Conservation (phyloP, 2,329 filamentous ascomycete species). For the Talaromyces funiculosus region DNA sequence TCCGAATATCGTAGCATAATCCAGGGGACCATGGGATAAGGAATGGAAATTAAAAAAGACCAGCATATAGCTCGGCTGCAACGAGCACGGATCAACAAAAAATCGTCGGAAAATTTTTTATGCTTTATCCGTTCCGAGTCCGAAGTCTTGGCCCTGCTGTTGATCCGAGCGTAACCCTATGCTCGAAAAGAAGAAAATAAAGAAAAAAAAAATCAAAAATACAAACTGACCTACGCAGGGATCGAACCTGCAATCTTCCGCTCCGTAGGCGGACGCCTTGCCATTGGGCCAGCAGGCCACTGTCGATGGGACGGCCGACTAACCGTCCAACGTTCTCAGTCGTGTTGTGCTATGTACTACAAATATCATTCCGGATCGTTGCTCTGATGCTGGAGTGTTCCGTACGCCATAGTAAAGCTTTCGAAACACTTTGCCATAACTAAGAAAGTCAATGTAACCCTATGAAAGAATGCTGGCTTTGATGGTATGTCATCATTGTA, state of each 20-base stretch:
- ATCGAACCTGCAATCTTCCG: slow-evolving; percentile 13
- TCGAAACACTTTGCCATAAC: no score
- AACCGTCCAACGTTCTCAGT: background rate
- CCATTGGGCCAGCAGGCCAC: slow-evolving; percentile 12
- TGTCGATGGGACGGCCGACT: background rate
- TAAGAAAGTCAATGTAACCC: background rate
- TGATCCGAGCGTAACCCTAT: no score
- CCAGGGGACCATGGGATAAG: no score
- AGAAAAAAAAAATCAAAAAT: background rate
- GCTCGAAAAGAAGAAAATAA: background rate
- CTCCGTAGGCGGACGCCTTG: slow-evolving; percentile 14
- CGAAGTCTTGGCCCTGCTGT: no score
- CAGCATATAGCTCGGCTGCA: no score
- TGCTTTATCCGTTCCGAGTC: no score
- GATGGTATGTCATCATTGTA: background rate
- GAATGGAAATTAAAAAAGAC: background rate
- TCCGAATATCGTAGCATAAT: background rate
- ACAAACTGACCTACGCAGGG: background rate
- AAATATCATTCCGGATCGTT: background rate
- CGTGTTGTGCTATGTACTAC: background rate
- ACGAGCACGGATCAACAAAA: no score
- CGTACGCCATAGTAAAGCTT: no score
- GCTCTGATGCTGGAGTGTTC: background rate
- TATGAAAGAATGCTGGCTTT: background rate
- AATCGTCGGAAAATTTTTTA: no score